Base-by-base conservation (phyloP, 169 alveolate genomes). In the Cryptosporidium sp. region DNA sequence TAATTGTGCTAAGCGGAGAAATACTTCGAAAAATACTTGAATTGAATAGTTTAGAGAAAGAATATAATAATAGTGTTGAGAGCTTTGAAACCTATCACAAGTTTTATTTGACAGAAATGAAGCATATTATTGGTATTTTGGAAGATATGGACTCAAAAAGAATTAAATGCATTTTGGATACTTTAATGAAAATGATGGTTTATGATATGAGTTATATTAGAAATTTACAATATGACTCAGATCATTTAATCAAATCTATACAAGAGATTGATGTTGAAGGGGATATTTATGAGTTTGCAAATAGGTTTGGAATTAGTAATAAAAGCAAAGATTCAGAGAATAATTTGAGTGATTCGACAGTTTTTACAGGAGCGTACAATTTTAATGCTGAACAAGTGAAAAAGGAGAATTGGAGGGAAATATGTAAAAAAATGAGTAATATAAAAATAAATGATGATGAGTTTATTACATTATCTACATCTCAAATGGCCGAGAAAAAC, bases 61-160 rank as follows among this genome's bases (percentile, higher is more conserved):
- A 80, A 18, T 80, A 80, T 62, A 61, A 23, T 31, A 48, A 80
- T 7, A 80, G 89, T 50, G 50, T 80, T 26, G 89, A 80, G 1
- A 80, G 48, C 35, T 80, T 80, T 62, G 37, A 61, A 3, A 43
- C 45, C 10, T 80, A 62, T 35, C 48, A 65, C 52, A 31, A 67
- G 35, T 80, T 80, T 80, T 80, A 80, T 80, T 59, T 70, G 59
- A 48, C 59, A 5, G 80, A 85, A 48, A 85, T 70, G 86, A 74
- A 70, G 33, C 45, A 71, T 4, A 70, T 85, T 35, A 70, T 85
- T 23, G 48, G 51, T 61, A 65, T 68, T 16, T 48, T 85, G 29
- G 86, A 85, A 39, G 86, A 70, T 48, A 85, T 85, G 92, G 92
- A 85, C 45, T 65, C 51, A 18, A 85, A 85, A 51, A 41, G 92